A percentile compares a stretch with the other conserved stretches of the same genome.
These are phyloP conservation scores for Aspergillus sp. DNA, from an alignment of 2,329 filamentous ascomycete species.

Conservation along the genomic window DNA sequence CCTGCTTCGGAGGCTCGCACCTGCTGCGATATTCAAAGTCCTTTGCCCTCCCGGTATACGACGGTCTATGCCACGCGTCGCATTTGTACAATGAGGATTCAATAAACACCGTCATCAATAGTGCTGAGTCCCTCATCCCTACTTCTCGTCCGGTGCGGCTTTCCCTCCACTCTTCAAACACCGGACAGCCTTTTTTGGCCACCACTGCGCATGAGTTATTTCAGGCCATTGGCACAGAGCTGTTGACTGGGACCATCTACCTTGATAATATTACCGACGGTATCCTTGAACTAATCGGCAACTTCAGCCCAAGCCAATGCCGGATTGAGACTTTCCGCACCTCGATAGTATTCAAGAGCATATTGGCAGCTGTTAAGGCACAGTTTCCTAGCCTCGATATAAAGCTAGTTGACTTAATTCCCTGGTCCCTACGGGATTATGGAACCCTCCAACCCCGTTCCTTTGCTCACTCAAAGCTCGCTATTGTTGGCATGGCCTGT, in stretches of 20 bases:
- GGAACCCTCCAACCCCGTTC: constrained; percentile 1
- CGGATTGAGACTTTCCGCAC: constrained; percentile 10
- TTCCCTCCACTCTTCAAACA: constrained; percentile 12
- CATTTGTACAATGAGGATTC: constrained; percentile 43
- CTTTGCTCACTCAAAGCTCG: constrained; percentile 22
- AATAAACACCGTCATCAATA: constrained; percentile 2
- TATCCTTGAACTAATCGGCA: constrained; percentile 1
- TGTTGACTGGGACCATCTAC: constrained; percentile 13
- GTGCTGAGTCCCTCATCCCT: constrained; percentile 5
- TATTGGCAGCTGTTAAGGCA: not conserved
- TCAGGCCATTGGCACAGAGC: constrained; percentile 11
- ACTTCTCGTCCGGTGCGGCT: not conserved
- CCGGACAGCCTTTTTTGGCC: constrained; percentile 9
- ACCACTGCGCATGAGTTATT: constrained; percentile 10
- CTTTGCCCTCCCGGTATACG: constrained; percentile 21
- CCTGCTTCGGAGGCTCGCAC: constrained; percentile 14
- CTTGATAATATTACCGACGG: constrained; percentile 9
- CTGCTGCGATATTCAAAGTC: constrained; percentile 19
- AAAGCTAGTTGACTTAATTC: not conserved
- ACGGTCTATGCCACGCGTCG: constrained; percentile 35
- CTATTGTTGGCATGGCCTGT: constrained; percentile 28
- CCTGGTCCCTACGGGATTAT: constrained; percentile 7
- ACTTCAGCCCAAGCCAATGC: not conserved
- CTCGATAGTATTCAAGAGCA: constrained; percentile 8
- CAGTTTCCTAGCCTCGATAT: constrained; percentile 1